These are phyloP conservation scores for Oryza australiensis DNA, from an alignment of 176 grass and related monocot genomes.

Conservation along the genomic window DNA sequence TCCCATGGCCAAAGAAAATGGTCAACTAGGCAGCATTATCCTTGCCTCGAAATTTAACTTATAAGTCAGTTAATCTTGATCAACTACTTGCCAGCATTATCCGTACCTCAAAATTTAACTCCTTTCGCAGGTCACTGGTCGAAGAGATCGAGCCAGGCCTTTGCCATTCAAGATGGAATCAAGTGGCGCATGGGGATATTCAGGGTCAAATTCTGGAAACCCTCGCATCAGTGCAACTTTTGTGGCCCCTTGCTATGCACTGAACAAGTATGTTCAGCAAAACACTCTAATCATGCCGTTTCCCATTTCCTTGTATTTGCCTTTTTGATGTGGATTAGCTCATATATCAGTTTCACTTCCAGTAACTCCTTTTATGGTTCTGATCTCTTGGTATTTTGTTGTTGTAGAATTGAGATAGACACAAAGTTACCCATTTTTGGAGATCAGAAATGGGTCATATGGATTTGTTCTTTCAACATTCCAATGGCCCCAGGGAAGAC, in stretches of 20 bases:
- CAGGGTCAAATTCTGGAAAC: conserved; percentile 82
- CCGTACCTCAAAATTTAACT: conserved; percentile 15
- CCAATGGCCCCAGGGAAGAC: conserved; percentile 97
- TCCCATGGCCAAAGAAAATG: neutral
- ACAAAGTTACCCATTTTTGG: conserved; percentile 89
- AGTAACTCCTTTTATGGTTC: conserved; percentile 3
- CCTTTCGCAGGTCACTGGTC: conserved; percentile 75
- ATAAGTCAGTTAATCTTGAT: neutral
- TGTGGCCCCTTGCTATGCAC: conserved; percentile 81
- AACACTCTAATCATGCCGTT: neutral
- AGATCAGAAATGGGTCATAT: conserved; percentile 97
- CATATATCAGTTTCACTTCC: neutral
- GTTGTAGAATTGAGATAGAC: conserved; percentile 89
- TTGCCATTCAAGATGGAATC: conserved; percentile 96
- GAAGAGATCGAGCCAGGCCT: conserved; percentile 89
- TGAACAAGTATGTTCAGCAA: conserved; percentile 82
- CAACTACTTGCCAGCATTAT: neutral
- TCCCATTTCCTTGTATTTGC: neutral
- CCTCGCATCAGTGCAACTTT: conserved; percentile 82
- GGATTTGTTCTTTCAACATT: conserved; percentile 99
- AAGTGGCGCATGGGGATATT: conserved; percentile 89
- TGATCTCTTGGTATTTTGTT: conserved; percentile 10
- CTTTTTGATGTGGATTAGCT: neutral
- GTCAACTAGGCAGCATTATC: neutral
- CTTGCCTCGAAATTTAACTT: conserved; percentile 11